These are phyloP conservation scores for Daldinia vernicosa DNA, from an alignment of 495 filamentous ascomycete genomes.

Conservation along the genomic window DNA sequence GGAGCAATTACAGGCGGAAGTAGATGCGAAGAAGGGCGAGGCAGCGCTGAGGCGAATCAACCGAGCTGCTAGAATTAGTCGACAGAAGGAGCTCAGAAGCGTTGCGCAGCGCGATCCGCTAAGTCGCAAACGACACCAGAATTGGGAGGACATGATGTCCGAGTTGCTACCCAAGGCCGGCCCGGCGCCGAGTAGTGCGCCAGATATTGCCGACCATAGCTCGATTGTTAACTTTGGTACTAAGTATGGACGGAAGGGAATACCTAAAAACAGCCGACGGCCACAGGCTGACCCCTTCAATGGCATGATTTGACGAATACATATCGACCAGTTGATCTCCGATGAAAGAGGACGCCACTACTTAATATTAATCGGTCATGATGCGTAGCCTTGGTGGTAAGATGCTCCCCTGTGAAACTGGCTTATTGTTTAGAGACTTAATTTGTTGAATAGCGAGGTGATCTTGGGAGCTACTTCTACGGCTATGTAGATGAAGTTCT, in stretches of 20 bases:
- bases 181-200: conserved; percentile 69
- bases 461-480: not conserved
- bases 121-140: conserved; percentile 48
- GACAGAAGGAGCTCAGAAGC: conserved; percentile 58
- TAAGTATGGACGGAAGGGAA: conserved; percentile 47
- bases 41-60: conserved; percentile 55
- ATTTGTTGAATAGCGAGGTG: not conserved
- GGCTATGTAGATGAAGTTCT: not conserved
- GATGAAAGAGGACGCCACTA: not conserved
- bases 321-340: not conserved
- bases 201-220: conserved; percentile 62
- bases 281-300: conserved; percentile 11
- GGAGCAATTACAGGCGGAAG: conserved; percentile 54
- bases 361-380: not conserved
- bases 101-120: conserved; percentile 48
- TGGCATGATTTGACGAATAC: conserved; percentile 9
- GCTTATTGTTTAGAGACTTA: not conserved
- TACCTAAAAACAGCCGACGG: conserved; percentile 43
- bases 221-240: conserved; percentile 58
- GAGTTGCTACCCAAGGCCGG: conserved; percentile 49
- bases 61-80: conserved; percentile 58
- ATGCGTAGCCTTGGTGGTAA: not conserved
- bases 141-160: conserved; percentile 57
- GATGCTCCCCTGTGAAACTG: not conserved
- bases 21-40: conserved; percentile 57